Evolutionary conservation across 1,284 basidiomycete genomes (phyloP).

Genomic region (Fomitopsis pinicola): DNA sequence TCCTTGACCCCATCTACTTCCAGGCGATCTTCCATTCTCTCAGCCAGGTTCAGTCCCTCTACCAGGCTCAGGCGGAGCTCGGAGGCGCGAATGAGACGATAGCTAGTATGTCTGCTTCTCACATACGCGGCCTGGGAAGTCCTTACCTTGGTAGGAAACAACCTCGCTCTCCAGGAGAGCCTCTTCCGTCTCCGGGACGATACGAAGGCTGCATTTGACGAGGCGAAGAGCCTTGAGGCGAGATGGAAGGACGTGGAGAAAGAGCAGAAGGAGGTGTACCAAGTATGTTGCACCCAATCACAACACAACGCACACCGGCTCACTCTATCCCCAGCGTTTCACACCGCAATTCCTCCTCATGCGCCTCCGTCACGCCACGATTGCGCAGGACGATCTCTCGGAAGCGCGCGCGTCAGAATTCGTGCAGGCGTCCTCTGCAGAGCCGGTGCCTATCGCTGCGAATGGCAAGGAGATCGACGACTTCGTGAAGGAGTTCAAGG

Average conservation of each 20-base stretch:
- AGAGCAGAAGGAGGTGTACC: conserved; percentile 83
- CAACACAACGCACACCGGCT: background rate
- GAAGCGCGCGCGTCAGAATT: conserved; percentile 81
- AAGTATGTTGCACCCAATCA: conserved; percentile 44
- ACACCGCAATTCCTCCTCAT: conserved; percentile 83
- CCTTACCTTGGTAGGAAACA: conserved; percentile 49
- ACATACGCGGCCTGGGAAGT: background rate
- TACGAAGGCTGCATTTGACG: conserved; percentile 80
- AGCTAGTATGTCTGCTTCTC: conserved; percentile 55
- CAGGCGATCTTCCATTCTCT: conserved; percentile 84
- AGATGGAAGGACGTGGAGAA: conserved; percentile 84
- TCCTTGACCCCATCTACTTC: conserved; percentile 79
- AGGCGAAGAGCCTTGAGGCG: conserved; percentile 75
- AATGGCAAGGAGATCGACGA: conserved; percentile 70
- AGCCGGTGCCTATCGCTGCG: conserved; percentile 28
- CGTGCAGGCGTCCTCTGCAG: conserved; percentile 51
- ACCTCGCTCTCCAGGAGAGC: conserved; percentile 69
- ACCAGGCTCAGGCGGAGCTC: conserved; percentile 72
- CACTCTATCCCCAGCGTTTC: conserved; percentile 54
- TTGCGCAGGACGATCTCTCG: conserved; percentile 84
- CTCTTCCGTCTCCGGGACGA: conserved; percentile 72
- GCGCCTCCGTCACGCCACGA: conserved; percentile 80
- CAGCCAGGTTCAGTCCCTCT: conserved; percentile 66
- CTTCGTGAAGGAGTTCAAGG: conserved; percentile 86
- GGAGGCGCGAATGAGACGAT: conserved; percentile 81